phyloP scores from a whole-genome alignment of 208 protist species.

The Acanthamoeba royreba region DNA sequence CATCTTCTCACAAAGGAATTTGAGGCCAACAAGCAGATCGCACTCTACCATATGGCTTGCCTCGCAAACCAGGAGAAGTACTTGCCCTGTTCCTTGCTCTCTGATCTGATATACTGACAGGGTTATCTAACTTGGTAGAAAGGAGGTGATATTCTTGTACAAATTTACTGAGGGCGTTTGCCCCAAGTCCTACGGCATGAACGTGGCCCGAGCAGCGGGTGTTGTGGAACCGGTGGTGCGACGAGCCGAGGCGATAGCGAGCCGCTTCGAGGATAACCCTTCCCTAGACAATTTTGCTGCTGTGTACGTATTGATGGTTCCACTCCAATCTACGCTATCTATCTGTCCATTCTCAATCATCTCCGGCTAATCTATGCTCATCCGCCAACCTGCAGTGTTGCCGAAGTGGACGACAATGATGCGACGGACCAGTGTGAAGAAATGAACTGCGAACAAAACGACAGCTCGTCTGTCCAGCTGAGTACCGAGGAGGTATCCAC shows the following conservation, averaged over 20 bases:
- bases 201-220: conserved; percentile 65
- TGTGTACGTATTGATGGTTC: neutral
- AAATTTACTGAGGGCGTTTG: conserved; percentile 70
- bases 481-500: neutral
- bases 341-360: neutral
- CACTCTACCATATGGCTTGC: conserved; percentile 72
- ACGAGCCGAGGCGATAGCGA: conserved; percentile 18
- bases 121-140: neutral
- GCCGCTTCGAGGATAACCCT: conserved; percentile 24
- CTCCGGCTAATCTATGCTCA: too few relatives aligned
- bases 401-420: neutral
- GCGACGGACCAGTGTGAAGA: too few relatives aligned
- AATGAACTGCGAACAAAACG: too few relatives aligned
- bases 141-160: conserved; percentile 78
- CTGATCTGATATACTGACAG: neutral
- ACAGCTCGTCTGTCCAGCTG: neutral
- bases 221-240: conserved; percentile 9
- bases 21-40: neutral
- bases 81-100: neutral
- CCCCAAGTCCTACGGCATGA: conserved; percentile 78
- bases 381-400: too few relatives aligned
- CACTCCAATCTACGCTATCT: neutral
- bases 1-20: conserved; percentile 87
- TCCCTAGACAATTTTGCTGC: neutral
- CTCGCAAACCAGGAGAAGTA: conserved; percentile 58